Percentiles rank a stretch among this genome's conserved stretches.
Evolutionary conservation across 345 rosid genomes (phyloP).

Genomic region (Erodium maritimum): DNA sequence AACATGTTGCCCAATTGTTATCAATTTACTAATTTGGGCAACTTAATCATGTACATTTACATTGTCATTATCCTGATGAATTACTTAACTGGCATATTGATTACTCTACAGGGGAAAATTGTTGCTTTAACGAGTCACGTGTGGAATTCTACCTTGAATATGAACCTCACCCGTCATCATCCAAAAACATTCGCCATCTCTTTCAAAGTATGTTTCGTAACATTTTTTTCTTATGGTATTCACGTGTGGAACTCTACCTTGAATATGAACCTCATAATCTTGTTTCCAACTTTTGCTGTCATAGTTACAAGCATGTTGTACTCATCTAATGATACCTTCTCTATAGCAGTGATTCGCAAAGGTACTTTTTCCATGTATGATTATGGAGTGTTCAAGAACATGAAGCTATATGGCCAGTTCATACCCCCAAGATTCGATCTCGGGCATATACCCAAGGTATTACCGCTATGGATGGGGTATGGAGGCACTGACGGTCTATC

Average conservation of each 20-base stretch:
- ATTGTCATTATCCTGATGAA: background rate
- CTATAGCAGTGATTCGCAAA: constrained; percentile 68
- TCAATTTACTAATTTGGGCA: background rate
- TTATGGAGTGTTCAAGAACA: constrained; percentile 59
- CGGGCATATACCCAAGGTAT: constrained; percentile 39
- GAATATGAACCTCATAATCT: no score
- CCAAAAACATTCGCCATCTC: constrained; percentile 79
- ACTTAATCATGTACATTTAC: background rate
- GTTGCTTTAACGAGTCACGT: constrained; percentile 64
- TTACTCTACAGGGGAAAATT: constrained; percentile 54
- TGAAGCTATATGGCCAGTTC: constrained; percentile 35
- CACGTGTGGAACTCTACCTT: no score
- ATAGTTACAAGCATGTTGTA: background rate
- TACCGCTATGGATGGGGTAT: constrained; percentile 84
- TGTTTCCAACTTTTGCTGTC: background rate
- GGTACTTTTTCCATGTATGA: constrained; percentile 70
- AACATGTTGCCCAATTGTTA: background rate
- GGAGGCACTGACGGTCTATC: constrained; percentile 77
- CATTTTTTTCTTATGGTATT: constrained; percentile 1
- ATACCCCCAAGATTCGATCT: constrained; percentile 69
- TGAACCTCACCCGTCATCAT: constrained; percentile 88
- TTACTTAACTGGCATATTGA: constrained; percentile 5
- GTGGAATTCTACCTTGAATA: constrained; percentile 56
- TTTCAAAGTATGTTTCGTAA: constrained; percentile 57
- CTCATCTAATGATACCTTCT: background rate